Conservation (phyloP, 176 grass and related monocot genomes). For the Oryza glaberrima region DNA sequence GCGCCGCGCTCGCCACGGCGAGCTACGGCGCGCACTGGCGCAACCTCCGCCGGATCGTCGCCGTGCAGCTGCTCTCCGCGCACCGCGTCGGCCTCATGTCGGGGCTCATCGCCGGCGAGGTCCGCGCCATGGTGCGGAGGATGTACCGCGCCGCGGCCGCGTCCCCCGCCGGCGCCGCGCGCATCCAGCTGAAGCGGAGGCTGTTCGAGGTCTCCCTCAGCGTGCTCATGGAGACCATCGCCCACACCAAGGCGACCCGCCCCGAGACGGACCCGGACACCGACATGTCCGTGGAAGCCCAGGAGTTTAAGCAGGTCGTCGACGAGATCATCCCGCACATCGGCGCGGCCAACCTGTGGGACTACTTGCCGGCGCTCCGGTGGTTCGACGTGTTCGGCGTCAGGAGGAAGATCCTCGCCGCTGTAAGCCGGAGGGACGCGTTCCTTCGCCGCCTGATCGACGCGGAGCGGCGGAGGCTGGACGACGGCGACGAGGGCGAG, state of each 20-base stretch:
- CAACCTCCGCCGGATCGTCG: conserved; percentile 62
- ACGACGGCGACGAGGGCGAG: conserved; percentile 18
- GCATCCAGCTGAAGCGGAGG: conserved; percentile 57
- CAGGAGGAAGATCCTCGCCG: conserved; percentile 42
- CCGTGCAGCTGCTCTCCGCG: conserved; percentile 56
- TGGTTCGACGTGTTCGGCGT: conserved; percentile 60
- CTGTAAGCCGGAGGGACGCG: conserved; percentile 42
- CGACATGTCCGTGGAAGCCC: conserved; percentile 53
- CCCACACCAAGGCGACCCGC: conserved; percentile 48
- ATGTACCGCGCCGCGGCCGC: conserved; percentile 29
- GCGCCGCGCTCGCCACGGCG: conserved; percentile 40
- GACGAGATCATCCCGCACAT: conserved; percentile 33
- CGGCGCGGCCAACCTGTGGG: conserved; percentile 53
- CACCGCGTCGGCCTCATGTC: conserved; percentile 46
- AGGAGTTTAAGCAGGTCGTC: conserved; percentile 49
- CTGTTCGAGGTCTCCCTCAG: conserved; percentile 65
- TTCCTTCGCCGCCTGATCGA: conserved; percentile 64
- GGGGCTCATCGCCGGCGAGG: conserved; percentile 38
- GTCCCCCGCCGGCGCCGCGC: neutral
- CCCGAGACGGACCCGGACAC: conserved; percentile 49
- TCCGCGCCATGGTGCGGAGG: conserved; percentile 45
- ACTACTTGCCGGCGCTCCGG: conserved; percentile 70
- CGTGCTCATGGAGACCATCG: conserved; percentile 70
- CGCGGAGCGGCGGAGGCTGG: conserved; percentile 28
- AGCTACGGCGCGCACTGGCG: conserved; percentile 65